Base-by-base conservation (phyloP, 495 filamentous ascomycete species). In the Glonium stellatum region DNA sequence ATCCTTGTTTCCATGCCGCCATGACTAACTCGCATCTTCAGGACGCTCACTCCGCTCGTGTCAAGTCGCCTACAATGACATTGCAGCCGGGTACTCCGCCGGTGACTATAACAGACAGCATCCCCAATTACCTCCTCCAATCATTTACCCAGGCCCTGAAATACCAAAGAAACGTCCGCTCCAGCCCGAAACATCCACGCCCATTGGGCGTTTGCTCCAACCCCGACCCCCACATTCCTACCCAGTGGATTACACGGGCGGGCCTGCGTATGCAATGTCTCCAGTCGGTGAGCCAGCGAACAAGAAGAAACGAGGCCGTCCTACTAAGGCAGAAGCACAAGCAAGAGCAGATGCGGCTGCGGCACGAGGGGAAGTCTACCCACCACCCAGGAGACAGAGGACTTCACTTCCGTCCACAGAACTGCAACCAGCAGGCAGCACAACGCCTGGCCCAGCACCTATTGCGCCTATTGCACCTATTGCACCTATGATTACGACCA, bases 221-320 rank as follows among this genome's bases (percentile, higher is more conserved):
- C 71, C 70, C 13, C 71, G 68, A 44, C 71, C 66, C 15, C 54
- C 64, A 11, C 63, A 55, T 27, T 39, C 59, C 18, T 62, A 55
- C 41, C 73, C 18, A 12, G 53, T 35, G 18, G 58, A 68, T 19
- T 63, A 48, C 35, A 41, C 57, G 50, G 49, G 42, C 48, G 65
- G 62, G 37, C 69, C 59, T 63, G 25, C 50, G 19, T 65, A 64
- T 21, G 34, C 31, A 13, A 62, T 57, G 9, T 34, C 60, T 11
- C 58, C 69, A 18, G 52, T 61, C 8, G 59, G 63, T 23, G 71
- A 73, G 44, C 69, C 68, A 15, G 49, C 63, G 22, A 65, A 68
- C 37, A 78, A 79, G 56, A 85, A 86, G 75, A 82, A 80, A 59
- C 77, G 84, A 42, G 73, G 71, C 11, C 68, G 72, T 41, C 72